Base-by-base conservation (phyloP, 2,329 filamentous ascomycete genomes). In the Penicillium sp. region DNA sequence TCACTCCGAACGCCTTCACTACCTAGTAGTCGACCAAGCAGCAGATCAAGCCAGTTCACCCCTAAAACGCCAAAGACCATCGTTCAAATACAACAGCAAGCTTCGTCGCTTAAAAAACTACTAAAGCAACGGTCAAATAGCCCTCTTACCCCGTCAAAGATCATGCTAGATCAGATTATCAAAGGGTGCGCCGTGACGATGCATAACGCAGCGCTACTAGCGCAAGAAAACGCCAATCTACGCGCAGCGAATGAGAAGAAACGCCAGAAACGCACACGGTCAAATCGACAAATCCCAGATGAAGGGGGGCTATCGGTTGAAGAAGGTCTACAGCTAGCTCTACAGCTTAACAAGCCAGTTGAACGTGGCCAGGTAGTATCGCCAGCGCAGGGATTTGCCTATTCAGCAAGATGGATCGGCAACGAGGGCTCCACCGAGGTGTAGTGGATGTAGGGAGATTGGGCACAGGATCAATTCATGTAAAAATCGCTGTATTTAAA, bases 201-300 rank as follows among this genome's bases (percentile, higher is more conserved):
- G 7, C 26, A 43, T 21, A 11, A 16, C n/a, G 16, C n/a, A 0
- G 13, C 17, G 2, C 15, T 43, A 10, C 31, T 39, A 19, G 11
- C 17, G 13, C 13, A 37, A 13, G 35, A 37, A 13, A 31, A 30
- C 27, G 27, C 18, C 9, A 14, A 39, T 29, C 25, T 33, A 34
- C 30, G 23, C 37, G 21, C 7, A 13, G 27, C 35, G 4, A 38
- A 31, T 26, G 14, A 33, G 34, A 45, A 32, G 20, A 23, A 35
- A 18, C 28, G 28, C 17, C 30, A 39, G 18, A 43, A 43, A 33
- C 31, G 31, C 10, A 28, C 17, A 20, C 26, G 36, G n/a, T 39
- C 26, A 6, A 31, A 6, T n/a, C 30, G 27, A n/a, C 9, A 39
- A 15, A 43, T 43, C 38, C 9, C 41, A 7, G 8, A 15, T 8